Conservation (phyloP, 441 rosid species). For the Sinapis alba region DNA sequence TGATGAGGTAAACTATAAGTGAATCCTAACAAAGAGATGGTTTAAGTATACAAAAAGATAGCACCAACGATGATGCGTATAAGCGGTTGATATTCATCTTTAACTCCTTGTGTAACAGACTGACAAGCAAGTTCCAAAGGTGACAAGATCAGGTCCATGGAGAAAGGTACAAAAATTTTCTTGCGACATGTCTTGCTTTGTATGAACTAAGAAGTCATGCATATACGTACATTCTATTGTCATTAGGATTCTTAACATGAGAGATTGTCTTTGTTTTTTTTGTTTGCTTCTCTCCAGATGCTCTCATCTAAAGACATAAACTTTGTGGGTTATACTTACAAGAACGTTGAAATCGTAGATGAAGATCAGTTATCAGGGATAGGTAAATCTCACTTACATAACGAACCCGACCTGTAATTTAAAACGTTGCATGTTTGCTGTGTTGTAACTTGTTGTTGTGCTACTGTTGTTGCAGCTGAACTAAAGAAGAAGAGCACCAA, state of each 20-base stretch:
- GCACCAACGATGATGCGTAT: background rate
- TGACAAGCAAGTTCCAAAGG: slow-evolving; percentile 65
- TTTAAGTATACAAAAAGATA: background rate
- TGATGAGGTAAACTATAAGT: slow-evolving; percentile 69
- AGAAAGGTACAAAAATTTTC: slow-evolving; percentile 58
- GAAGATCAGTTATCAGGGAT: slow-evolving; percentile 84
- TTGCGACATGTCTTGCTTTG: background rate
- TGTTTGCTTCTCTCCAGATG: slow-evolving; percentile 64
- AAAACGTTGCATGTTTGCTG: background rate
- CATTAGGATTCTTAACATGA: slow-evolving; percentile 10
- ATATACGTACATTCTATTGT: background rate
- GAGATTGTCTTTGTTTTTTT: slow-evolving; percentile 12
- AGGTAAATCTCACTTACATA: slow-evolving; percentile 48
- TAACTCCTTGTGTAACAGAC: slow-evolving; percentile 50
- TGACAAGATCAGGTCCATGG: slow-evolving; percentile 94
- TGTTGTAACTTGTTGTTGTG: background rate
- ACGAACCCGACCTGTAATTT: background rate
- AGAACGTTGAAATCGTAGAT: slow-evolving; percentile 88
- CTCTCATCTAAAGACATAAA: slow-evolving; percentile 93
- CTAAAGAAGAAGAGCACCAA: slow-evolving; percentile 87
- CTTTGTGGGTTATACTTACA: slow-evolving; percentile 95
- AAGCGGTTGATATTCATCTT: slow-evolving; percentile 4
- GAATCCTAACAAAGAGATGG: slow-evolving; percentile 9
- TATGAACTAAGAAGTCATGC: background rate
- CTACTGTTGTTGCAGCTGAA: slow-evolving; percentile 59